phyloP scores from a whole-genome alignment of 345 rosid genomes.

The Pugionium dolabratum region DNA sequence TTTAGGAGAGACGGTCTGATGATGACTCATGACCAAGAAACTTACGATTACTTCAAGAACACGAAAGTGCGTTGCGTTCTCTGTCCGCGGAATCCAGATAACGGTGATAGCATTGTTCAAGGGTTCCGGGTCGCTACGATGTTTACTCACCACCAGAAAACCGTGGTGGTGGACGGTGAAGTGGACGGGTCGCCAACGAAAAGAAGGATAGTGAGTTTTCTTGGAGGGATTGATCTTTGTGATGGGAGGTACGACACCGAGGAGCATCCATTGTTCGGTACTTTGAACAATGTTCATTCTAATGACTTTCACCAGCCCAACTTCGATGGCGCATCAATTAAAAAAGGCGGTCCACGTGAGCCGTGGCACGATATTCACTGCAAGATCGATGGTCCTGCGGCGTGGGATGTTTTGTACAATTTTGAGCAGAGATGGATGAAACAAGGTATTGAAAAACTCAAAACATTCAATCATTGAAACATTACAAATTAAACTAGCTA shows the following conservation, averaged over 20 bases:
- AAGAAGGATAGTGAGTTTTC: constrained; percentile 68
- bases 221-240: constrained; percentile 93
- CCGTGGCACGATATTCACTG: constrained; percentile 98
- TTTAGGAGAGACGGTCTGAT: constrained; percentile 63
- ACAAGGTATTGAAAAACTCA: constrained; percentile 46
- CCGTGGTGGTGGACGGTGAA: constrained; percentile 60
- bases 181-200: constrained; percentile 16
- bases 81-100: constrained; percentile 66
- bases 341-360: constrained; percentile 88
- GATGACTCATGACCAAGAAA: constrained; percentile 78
- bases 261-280: constrained; percentile 67
- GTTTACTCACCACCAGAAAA: constrained; percentile 87
- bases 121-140: constrained; percentile 51
- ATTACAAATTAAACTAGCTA: background rate
- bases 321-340: constrained; percentile 55
- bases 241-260: constrained; percentile 80
- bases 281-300: constrained; percentile 51
- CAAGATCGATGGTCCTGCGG: constrained; percentile 78
- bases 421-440: constrained; percentile 90
- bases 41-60: constrained; percentile 50
- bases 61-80: constrained; percentile 62
- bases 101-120: constrained; percentile 45
- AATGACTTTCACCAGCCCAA: constrained; percentile 89
- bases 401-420: constrained; percentile 86
- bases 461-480: background rate